phyloP scores from a whole-genome alignment of 768 basidiomycete species.

The Boletus insuetus region DNA sequence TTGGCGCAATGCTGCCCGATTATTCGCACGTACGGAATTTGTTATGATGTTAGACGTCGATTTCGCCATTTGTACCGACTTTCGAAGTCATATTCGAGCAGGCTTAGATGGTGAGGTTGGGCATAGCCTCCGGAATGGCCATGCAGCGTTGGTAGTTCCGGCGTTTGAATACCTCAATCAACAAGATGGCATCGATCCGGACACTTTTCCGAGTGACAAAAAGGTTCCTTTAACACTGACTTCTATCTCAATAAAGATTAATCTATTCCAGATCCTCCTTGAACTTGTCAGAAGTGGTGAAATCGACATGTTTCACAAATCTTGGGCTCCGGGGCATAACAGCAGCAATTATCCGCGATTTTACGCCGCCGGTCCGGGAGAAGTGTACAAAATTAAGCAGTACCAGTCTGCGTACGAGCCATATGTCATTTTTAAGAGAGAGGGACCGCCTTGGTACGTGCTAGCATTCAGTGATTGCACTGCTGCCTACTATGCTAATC shows the following conservation, averaged over 20 bases:
- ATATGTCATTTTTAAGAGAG: conserved; percentile 78
- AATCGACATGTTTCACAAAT: conserved; percentile 74
- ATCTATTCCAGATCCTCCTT: conserved; percentile 46
- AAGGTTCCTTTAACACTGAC: conserved; percentile 36
- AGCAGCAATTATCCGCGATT: conserved; percentile 75
- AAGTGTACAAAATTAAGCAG: conserved; percentile 69
- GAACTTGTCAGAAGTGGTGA: conserved; percentile 52
- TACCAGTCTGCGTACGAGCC: conserved; percentile 89
- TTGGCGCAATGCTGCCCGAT: conserved; percentile 83
- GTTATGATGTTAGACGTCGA: conserved; percentile 93
- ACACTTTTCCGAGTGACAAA: conserved; percentile 67
- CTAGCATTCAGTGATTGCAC: background rate
- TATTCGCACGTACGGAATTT: conserved; percentile 80
- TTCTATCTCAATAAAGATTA: background rate
- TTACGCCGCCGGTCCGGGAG: conserved; percentile 56
- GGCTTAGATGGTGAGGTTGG: conserved; percentile 34
- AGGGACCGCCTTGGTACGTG: conserved; percentile 69
- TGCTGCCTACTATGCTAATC: background rate
- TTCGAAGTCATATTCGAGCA: conserved; percentile 54
- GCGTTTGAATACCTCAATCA: conserved; percentile 79
- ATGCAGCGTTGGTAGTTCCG: conserved; percentile 74
- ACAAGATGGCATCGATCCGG: conserved; percentile 57
- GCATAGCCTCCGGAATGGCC: conserved; percentile 51
- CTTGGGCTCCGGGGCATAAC: conserved; percentile 78
- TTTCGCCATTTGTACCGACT: conserved; percentile 82